These are phyloP conservation scores for Fusarium nurragi DNA, from an alignment of 2,329 filamentous ascomycete genomes.

Conservation along the genomic window DNA sequence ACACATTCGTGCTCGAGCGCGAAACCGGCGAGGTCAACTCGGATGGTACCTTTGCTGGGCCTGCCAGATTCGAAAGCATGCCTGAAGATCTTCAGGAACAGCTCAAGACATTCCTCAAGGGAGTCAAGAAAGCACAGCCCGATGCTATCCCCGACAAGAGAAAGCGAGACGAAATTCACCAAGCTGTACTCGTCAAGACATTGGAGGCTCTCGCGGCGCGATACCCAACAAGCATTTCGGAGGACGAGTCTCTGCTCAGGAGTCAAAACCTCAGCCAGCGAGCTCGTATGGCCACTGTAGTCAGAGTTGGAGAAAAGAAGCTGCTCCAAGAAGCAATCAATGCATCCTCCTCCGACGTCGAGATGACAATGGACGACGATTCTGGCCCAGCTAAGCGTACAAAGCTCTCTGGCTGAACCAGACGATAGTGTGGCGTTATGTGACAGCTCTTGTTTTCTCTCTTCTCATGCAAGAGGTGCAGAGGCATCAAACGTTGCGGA, in stretches of 20 bases:
- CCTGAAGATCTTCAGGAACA: constrained; percentile 64
- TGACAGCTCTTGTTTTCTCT: constrained; percentile 25
- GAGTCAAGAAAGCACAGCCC: constrained; percentile 56
- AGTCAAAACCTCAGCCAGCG: constrained; percentile 47
- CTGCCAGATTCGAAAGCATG: constrained; percentile 53
- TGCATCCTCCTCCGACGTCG: constrained; percentile 43
- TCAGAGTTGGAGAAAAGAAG: constrained; percentile 77
- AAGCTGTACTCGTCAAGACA: constrained; percentile 52
- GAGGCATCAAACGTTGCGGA: constrained; percentile 32
- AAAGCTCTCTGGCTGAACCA: constrained; percentile 38
- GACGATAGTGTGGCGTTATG: background rate
- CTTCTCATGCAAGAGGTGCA: constrained; percentile 33
- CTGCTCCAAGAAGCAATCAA: constrained; percentile 66
- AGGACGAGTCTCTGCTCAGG: constrained; percentile 54
- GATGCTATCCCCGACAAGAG: constrained; percentile 59
- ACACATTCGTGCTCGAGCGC: constrained; percentile 75
- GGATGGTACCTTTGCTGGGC: constrained; percentile 55
- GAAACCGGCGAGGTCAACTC: constrained; percentile 62
- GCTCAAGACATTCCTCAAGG: constrained; percentile 61
- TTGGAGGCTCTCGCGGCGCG: constrained; percentile 52
- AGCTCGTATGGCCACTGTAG: constrained; percentile 69
- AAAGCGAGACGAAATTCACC: constrained; percentile 58
- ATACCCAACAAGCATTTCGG: constrained; percentile 54
- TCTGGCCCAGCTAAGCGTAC: constrained; percentile 46
- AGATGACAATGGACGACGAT: constrained; percentile 42